Evolutionary conservation across 805 yeast genomes (phyloP).

Genomic region (Ogataea ganodermae): DNA sequence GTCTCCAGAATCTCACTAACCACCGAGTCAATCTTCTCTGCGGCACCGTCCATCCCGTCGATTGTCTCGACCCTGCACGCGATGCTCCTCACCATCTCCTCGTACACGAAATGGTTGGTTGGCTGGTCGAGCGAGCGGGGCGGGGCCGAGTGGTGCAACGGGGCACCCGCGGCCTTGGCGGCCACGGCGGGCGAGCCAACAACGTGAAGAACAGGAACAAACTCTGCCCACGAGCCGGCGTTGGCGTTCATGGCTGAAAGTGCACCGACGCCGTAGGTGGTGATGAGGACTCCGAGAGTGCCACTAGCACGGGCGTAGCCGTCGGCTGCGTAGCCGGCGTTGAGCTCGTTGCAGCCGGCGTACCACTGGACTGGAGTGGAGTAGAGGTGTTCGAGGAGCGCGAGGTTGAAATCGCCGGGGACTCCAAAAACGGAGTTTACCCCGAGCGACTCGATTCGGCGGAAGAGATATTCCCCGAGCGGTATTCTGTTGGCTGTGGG

Average conservation of each 20-base stretch:
- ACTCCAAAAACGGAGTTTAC: constrained; percentile 71
- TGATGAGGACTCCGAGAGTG: constrained; percentile 63
- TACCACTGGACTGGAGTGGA: constrained; percentile 61
- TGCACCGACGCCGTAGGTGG: constrained; percentile 92
- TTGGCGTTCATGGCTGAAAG: constrained; percentile 81
- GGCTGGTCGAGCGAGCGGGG: constrained; percentile 41
- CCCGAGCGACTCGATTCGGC: constrained; percentile 55
- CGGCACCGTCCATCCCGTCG: constrained; percentile 46
- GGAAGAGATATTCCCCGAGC: constrained; percentile 66
- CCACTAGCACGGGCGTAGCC: constrained; percentile 74
- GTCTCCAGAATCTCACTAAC: constrained; percentile 53
- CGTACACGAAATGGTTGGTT: constrained; percentile 70
- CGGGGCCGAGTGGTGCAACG: constrained; percentile 65
- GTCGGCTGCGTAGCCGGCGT: constrained; percentile 88
- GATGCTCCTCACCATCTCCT: constrained; percentile 56
- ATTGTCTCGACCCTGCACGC: constrained; percentile 59
- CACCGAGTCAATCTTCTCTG: constrained; percentile 67
- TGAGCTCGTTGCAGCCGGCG: constrained; percentile 86
- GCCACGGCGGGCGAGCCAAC: constrained; percentile 72
- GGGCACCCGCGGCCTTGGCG: constrained; percentile 28
- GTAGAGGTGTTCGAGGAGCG: constrained; percentile 68
- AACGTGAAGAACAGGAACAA: constrained; percentile 75
- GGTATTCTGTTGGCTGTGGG: constrained; percentile 36
- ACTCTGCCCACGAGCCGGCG: constrained; percentile 81
- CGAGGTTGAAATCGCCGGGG: constrained; percentile 76